Percentiles rank a stretch among this genome's conserved stretches.
Conservation (phyloP, 2,329 filamentous ascomycete genomes). For the Geosmithia morbida region DNA sequence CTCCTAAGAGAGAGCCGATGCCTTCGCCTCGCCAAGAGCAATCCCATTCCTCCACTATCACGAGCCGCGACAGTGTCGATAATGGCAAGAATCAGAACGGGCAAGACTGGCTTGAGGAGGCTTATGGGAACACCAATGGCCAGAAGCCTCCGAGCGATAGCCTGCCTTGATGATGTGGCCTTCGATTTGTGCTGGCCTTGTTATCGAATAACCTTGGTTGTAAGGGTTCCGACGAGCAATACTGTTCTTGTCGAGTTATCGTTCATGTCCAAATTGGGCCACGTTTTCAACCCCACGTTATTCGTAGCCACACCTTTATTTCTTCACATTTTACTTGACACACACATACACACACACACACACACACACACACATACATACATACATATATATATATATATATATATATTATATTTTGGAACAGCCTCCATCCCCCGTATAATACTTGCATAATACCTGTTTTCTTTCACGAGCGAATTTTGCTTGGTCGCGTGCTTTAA, state of each 20-base stretch:
- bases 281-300: neutral
- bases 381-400: too few relatives aligned
- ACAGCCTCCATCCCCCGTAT: too few relatives aligned
- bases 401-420: too few relatives aligned
- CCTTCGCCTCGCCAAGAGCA: constrained; percentile 10
- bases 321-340: neutral
- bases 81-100: constrained; percentile 16
- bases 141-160: constrained; percentile 17
- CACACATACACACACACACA: too few relatives aligned
- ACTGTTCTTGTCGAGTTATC: neutral
- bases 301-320: neutral
- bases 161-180: constrained; percentile 10
- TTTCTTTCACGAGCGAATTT: too few relatives aligned
- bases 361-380: too few relatives aligned
- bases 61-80: constrained; percentile 4
- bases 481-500: too few relatives aligned
- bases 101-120: constrained; percentile 21
- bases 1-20: constrained; percentile 18
- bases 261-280: neutral
- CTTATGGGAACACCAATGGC: constrained; percentile 17
- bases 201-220: neutral
- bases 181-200: too few relatives aligned
- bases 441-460: too few relatives aligned
- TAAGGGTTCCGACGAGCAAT: too few relatives aligned
- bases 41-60: constrained; percentile 12